Evolutionary conservation across 2,329 filamentous ascomycete genomes (phyloP).

Genomic region (Aspergillus candidus): DNA sequence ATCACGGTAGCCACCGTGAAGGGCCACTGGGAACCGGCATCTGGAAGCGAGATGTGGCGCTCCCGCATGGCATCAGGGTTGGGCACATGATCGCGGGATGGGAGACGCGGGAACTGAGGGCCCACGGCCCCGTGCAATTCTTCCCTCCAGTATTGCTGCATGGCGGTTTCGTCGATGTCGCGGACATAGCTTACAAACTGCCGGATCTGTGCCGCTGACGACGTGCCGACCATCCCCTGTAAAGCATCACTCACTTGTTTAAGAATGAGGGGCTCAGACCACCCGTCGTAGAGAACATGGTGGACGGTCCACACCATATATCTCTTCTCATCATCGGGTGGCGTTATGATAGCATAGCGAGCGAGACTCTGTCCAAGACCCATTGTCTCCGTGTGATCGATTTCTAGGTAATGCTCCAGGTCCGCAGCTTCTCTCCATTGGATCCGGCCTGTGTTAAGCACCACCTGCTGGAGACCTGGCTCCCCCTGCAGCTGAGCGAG

Average conservation of each 20-base stretch:
- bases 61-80: conserved; percentile 42
- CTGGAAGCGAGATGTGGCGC: conserved; percentile 30
- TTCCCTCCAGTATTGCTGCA: conserved; percentile 44
- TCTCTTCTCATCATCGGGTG: conserved; percentile 15
- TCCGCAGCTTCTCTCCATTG: conserved; percentile 25
- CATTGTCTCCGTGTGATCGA: conserved; percentile 24
- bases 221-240: conserved; percentile 10
- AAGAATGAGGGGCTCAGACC: conserved; percentile 36
- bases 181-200: conserved; percentile 46
- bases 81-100: conserved; percentile 43
- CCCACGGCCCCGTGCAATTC: conserved; percentile 42
- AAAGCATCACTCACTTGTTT: conserved; percentile 27
- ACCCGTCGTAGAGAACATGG: conserved; percentile 49
- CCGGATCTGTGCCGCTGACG: conserved; percentile 32
- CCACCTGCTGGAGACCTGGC: conserved; percentile 32
- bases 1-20: conserved; percentile 46
- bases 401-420: conserved; percentile 22
- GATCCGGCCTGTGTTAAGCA: conserved; percentile 25
- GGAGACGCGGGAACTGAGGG: conserved; percentile 47
- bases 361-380: conserved; percentile 31
- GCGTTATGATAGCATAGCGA: conserved; percentile 30
- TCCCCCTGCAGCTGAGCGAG: conserved; percentile 31
- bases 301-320: conserved; percentile 48
- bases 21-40: conserved; percentile 16
- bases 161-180: conserved; percentile 35